phyloP scores from a whole-genome alignment of 257 asterid species.

The Buddleja alternifolia region DNA sequence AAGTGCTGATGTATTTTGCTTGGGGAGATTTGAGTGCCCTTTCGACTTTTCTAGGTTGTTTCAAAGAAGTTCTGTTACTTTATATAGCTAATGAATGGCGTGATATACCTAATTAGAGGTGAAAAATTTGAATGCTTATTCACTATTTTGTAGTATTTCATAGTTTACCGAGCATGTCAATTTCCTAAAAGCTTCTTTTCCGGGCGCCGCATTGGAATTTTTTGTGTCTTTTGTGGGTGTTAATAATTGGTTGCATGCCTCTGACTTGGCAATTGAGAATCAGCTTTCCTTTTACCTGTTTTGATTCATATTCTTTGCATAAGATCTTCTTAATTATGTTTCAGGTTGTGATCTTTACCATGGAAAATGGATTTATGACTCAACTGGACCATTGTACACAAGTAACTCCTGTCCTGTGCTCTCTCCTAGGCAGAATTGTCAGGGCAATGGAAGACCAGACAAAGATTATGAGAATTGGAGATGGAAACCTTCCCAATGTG shows the following conservation, averaged over 20 bases:
- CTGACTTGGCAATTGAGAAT: constrained; percentile 19
- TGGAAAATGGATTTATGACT: constrained; percentile 84
- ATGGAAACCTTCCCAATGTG: constrained; percentile 90
- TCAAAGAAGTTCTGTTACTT: constrained; percentile 4
- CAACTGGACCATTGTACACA: constrained; percentile 73
- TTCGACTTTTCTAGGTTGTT: constrained; percentile 2
- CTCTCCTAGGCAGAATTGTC: constrained; percentile 93
- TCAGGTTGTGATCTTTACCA: constrained; percentile 83
- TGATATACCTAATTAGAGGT: neutral
- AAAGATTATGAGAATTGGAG: constrained; percentile 89
- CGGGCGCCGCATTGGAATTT: neutral
- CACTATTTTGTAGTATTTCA: neutral
- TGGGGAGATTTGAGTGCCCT: neutral
- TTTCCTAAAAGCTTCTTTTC: constrained; percentile 4
- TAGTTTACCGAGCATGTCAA: neutral
- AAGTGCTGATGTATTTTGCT: constrained; percentile 5
- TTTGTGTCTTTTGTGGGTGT: constrained; percentile 1
- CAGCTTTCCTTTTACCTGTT: constrained; percentile 1
- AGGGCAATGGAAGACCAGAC: constrained; percentile 97
- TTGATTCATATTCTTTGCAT: constrained; percentile 9
- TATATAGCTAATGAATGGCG: constrained; percentile 2
- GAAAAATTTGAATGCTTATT: constrained; percentile 23
- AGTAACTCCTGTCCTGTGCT: constrained; percentile 85
- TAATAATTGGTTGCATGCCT: constrained; percentile 7
- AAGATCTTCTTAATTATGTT: constrained; percentile 24